phyloP scores from a whole-genome alignment of 495 filamentous ascomycete species.

The Daldinia vernicosa region DNA sequence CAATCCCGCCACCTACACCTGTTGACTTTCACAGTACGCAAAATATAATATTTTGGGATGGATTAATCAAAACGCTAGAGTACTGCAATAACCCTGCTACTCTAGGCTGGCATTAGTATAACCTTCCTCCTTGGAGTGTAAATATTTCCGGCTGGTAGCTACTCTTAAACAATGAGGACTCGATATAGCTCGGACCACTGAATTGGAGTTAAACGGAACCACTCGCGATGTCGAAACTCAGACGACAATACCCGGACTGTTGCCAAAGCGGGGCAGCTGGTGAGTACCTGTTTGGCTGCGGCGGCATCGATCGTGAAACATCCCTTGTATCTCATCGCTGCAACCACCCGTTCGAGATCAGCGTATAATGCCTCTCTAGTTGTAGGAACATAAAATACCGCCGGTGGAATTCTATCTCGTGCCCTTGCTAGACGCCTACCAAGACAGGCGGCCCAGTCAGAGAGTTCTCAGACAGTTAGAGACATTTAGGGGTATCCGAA shows the following conservation, averaged over 20 bases:
- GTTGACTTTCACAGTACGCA: too few species aligned
- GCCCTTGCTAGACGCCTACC: background rate
- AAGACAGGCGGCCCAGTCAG: background rate
- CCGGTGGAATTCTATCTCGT: background rate
- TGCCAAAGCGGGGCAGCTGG: background rate
- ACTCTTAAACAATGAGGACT: too few species aligned
- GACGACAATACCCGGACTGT: background rate
- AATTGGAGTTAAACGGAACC: background rate
- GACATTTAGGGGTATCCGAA: background rate
- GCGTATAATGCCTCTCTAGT: background rate
- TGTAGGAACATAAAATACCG: background rate
- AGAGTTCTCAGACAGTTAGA: background rate
- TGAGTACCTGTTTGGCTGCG: background rate
- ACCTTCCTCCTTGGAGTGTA: background rate
- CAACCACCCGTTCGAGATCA: background rate
- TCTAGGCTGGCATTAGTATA: background rate
- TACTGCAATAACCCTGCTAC: background rate
- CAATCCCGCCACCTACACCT: background rate
- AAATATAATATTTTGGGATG: too few species aligned
- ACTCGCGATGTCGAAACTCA: background rate
- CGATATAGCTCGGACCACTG: background rate
- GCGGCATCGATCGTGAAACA: background rate
- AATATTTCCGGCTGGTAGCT: background rate
- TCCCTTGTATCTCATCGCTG: background rate
- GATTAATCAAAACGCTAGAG: background rate